Evolutionary conservation across 23 red algal genomes (phyloP), one percentile per base, ranked within the genome.

Genomic region (Cyanidium caldarium): DNA sequence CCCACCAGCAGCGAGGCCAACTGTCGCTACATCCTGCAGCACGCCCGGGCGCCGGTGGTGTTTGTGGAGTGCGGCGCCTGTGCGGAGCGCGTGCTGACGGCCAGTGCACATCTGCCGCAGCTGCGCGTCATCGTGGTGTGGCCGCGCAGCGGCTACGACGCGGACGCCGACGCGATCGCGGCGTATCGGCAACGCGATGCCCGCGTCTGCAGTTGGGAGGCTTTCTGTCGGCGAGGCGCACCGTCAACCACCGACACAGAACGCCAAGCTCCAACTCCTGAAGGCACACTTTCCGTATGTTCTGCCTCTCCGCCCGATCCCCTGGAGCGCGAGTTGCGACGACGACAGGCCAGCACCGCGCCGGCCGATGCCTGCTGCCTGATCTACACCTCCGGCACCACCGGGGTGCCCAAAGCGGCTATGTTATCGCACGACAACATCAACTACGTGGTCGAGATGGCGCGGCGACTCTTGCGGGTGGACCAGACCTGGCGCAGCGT

Each of bases 321-420:
- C 0, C 72, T 67, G 25, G 39, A 81, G 0, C 45, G 70, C 35
- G 70, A 38, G 5, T 37, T 77, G 23, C 43, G 19, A 28, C 51
- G 31, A 5, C 51, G 51, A 10, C 51, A 21, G 5, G 56, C 17
- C 5, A 30, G 58, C 16, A 41, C 66, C 2, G 35, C n/a, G 28
- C 82, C 89, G 19, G 82, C 81, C 34, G 45, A 66, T 14, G 77
- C 72, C 29, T 66, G 58, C 61, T 73, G 75, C 42, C 72, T 87
- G 3, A 80, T 94, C 2, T 94, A 86, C 69, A 94, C 89, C 30
- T 83, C 78, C 25, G 89, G 89, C 35, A 94, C 89, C 3, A 94
- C 82, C 28, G 89, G 89, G 19, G 70, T 76, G 34, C 89, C 89
- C 20, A 94, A 94, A 37, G 89, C 66, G 35, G 89, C 84, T 29